Evolutionary conservation across 2,329 filamentous ascomycete species (phyloP), one percentile per base, ranked within the genome.

Genomic region (Pestalotiopsis sp.): DNA sequence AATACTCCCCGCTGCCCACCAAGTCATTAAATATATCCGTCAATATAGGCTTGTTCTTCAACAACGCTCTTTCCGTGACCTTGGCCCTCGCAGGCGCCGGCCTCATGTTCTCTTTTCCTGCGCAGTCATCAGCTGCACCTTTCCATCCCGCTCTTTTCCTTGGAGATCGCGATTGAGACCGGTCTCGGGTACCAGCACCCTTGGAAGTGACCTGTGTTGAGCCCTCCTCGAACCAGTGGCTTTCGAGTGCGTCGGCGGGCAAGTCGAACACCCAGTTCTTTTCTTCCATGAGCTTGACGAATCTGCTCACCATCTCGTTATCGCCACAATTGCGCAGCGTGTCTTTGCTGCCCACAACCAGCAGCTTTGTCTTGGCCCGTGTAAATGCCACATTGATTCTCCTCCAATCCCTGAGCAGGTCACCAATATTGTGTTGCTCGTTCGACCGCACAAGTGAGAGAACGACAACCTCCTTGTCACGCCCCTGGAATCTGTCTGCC

Each of bases 371-470:
- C 77, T 94, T 93, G 24, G 96, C 96, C 35, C 96, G 86, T 3
- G 96, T 99, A 71, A 99, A 93, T 0, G 96, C 96, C 3, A 99
- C 96, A 74, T 99, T 99, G 77, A 99, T 94, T 62, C 96, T 84
- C 66, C 96, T 85, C 92, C 94, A 97, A 78, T 99, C 96, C 69
- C 92, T 92, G 35, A 99, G 84, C 59, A 99, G 80, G 66, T 98
- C 96, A 20, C 96, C 96, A n/a, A 99, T 94, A 63, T 87, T 89
- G 70, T 90, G 89, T 1, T 87, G 86, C 24, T 94, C 90, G 74
- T 99, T 99, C 77, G 90, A 95, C 38, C 96, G 88, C 14, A 98
- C 96, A 38, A 97, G 90, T 66, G 89, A 93, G 9, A 99, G 86
- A 14, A 99, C 88, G 0, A 98, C 88, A 2, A 97, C 91, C 75